Conservation (phyloP, 306 rosid genomes). For the Ammopiptanthus mongolicus region DNA sequence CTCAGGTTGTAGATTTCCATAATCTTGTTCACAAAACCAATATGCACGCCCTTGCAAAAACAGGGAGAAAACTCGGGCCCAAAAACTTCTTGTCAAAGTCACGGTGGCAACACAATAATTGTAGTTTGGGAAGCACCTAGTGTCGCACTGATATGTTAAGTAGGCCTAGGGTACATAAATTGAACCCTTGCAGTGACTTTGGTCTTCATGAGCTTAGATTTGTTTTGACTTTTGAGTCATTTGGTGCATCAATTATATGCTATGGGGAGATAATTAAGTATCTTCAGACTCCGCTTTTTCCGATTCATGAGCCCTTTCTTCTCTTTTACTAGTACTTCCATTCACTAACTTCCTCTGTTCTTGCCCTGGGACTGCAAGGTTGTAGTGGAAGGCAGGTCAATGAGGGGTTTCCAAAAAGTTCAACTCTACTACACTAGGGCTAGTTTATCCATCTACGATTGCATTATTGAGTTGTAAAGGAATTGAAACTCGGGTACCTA, state of each 20-base stretch:
- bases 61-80: too few species aligned
- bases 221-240: too few species aligned
- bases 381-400: constrained; percentile 11
- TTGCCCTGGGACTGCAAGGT: background rate
- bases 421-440: background rate
- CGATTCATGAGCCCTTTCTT: constrained; percentile 7
- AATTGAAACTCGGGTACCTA: constrained; percentile 16
- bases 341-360: constrained; percentile 1
- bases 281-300: constrained; percentile 19
- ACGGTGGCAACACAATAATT: too few species aligned
- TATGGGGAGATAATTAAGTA: constrained; percentile 18
- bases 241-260: constrained; percentile 8
- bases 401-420: constrained; percentile 11
- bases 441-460: constrained; percentile 15
- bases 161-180: too few species aligned
- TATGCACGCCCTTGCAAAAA: too few species aligned
- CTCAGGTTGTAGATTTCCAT: too few species aligned
- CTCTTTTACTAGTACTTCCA: background rate
- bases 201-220: too few species aligned
- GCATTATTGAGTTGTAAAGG: constrained; percentile 18
- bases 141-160: too few species aligned
- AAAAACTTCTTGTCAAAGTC: too few species aligned
- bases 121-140: too few species aligned
- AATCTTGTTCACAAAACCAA: too few species aligned
- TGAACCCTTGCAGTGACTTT: too few species aligned